These are phyloP conservation scores for Scheffersomyces lignicola DNA, from an alignment of 1,139 yeast genomes.

Conservation along the genomic window DNA sequence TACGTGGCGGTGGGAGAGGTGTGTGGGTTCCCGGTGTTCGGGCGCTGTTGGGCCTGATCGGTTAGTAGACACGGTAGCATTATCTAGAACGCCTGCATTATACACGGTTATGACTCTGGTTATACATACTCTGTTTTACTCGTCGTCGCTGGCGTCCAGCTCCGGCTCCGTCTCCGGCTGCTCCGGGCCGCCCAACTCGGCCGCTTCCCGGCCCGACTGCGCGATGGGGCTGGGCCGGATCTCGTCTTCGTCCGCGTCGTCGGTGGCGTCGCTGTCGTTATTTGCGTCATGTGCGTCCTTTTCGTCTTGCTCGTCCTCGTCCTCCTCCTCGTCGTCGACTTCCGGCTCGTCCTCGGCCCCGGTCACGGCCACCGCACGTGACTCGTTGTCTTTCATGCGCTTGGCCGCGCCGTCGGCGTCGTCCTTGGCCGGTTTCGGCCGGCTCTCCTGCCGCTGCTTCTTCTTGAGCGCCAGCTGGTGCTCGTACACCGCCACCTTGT, in stretches of 20 bases:
- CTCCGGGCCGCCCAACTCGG: conserved; percentile 19
- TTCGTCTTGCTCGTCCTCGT: conserved; percentile 16
- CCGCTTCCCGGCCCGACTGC: conserved; percentile 23
- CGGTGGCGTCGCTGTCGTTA: conserved; percentile 18
- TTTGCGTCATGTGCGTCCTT: conserved; percentile 15
- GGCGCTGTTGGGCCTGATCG: no score
- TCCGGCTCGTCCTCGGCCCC: conserved; percentile 16
- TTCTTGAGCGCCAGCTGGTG: conserved; percentile 41
- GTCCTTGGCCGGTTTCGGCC: conserved; percentile 7
- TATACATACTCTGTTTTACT: conserved; percentile 6
- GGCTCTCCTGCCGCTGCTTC: conserved; percentile 24
- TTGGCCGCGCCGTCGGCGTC: conserved; percentile 17
- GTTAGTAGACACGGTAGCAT: conserved; percentile 6
- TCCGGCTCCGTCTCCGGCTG: conserved; percentile 11
- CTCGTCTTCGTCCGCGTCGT: conserved; percentile 18
- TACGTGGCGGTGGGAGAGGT: conserved; percentile 48
- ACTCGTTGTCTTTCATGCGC: conserved; percentile 20
- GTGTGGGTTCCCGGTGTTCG: conserved; percentile 52
- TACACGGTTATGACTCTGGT: conserved; percentile 2
- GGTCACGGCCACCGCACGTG: conserved; percentile 12
- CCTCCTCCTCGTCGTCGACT: conserved; percentile 16
- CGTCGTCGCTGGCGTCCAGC: conserved; percentile 12
- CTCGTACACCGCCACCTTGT: conserved; percentile 48
- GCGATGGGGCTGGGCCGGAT: conserved; percentile 22
- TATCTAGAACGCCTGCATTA: neutral